phyloP scores from a whole-genome alignment of 352 stramenopile genomes.

The Phytophthora colocasiae region DNA sequence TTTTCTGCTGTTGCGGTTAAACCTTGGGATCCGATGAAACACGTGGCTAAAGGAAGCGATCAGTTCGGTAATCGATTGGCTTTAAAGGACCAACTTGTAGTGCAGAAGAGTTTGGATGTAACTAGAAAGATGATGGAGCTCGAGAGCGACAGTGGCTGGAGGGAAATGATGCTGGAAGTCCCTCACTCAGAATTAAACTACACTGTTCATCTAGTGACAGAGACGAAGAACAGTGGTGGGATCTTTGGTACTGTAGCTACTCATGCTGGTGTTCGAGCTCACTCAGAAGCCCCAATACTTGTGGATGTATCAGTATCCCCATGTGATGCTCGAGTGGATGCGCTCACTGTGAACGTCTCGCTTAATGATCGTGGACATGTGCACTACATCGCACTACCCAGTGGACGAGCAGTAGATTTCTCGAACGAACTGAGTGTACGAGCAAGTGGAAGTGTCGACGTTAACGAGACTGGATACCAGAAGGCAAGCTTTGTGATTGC shows the following conservation, averaged over 20 bases:
- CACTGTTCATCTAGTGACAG: slow-evolving; percentile 76
- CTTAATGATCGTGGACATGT: slow-evolving; percentile 64
- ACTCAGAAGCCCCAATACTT: slow-evolving; percentile 49
- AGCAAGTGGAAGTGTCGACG: slow-evolving; percentile 35
- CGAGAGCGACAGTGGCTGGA: slow-evolving; percentile 52
- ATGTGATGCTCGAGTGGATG: slow-evolving; percentile 71
- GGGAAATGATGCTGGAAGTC: slow-evolving; percentile 62
- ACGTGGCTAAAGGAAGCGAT: slow-evolving; percentile 54
- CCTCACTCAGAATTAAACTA: slow-evolving; percentile 66
- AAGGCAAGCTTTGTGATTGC: slow-evolving; percentile 53
- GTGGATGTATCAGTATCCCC: slow-evolving; percentile 49
- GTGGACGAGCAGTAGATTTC: slow-evolving; percentile 28
- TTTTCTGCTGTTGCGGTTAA: slow-evolving; percentile 57
- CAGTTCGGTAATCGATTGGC: slow-evolving; percentile 74
- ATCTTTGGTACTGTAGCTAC: slow-evolving; percentile 77
- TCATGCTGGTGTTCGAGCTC: slow-evolving; percentile 59
- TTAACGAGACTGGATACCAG: slow-evolving; percentile 29
- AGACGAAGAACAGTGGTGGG: slow-evolving; percentile 70
- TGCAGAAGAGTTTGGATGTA: slow-evolving; percentile 46
- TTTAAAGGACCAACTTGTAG: slow-evolving; percentile 61
- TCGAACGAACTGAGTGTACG: slow-evolving; percentile 25
- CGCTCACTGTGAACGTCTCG: slow-evolving; percentile 57
- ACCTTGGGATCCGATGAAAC: slow-evolving; percentile 40
- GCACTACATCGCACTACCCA: slow-evolving; percentile 64
- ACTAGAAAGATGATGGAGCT: slow-evolving; percentile 33